These are phyloP conservation scores for Solanum hybrid DNA, from an alignment of 305 asterid genomes.

Conservation along the genomic window DNA sequence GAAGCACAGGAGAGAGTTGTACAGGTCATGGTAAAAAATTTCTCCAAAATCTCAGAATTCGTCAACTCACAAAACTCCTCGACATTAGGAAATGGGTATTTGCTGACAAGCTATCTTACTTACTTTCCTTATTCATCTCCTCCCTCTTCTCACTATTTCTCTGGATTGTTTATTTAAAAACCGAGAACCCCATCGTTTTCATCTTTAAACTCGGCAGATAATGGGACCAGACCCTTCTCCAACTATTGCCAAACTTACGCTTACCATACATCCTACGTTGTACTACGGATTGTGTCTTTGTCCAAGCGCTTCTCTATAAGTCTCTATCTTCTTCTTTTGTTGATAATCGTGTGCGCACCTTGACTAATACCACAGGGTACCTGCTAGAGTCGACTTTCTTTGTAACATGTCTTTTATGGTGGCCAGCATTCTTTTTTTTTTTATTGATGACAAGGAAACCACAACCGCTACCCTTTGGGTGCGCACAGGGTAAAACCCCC, in stretches of 20 bases:
- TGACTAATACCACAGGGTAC: background rate
- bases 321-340: background rate
- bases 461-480: too few species aligned
- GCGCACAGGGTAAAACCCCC: too few species aligned
- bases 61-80: background rate
- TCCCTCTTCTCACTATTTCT: background rate
- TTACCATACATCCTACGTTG: background rate
- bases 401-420: background rate
- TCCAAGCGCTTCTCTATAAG: background rate
- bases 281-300: background rate
- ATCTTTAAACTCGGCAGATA: background rate
- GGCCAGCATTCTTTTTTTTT: background rate
- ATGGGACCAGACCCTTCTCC: background rate
- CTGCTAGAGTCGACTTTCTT: background rate
- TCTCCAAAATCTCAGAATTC: background rate
- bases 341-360: background rate
- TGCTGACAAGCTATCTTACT: background rate
- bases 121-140: background rate
- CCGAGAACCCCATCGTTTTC: background rate
- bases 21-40: background rate
- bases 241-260: background rate
- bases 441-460: too few species aligned
- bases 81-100: background rate
- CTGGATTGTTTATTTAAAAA: background rate
- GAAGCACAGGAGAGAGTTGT: background rate